phyloP scores from a whole-genome alignment of 129 eudicot genomes.

The Chrysanthemum makinoi region DNA sequence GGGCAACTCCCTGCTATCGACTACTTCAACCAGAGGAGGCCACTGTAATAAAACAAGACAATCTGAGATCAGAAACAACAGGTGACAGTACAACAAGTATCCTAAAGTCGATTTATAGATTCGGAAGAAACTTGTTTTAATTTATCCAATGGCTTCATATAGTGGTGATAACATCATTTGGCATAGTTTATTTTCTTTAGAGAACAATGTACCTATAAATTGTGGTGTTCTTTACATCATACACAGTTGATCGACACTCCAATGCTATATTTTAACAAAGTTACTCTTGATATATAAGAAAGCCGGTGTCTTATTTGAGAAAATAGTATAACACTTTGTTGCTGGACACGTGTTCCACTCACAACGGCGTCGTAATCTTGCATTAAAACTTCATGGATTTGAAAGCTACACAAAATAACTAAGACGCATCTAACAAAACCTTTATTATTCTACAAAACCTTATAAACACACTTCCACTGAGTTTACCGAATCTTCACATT shows the following conservation, averaged over 20 bases:
- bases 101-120: not conserved
- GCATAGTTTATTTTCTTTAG: too few relatives aligned
- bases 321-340: too few relatives aligned
- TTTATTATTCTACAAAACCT: not conserved
- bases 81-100: not conserved
- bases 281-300: too few relatives aligned
- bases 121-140: too few relatives aligned
- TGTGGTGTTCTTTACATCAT: not conserved
- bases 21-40: slow-evolving; percentile 96
- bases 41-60: slow-evolving; percentile 54
- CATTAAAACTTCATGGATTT: too few relatives aligned
- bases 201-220: not conserved
- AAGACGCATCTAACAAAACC: not conserved
- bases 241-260: not conserved
- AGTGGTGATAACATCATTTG: too few relatives aligned
- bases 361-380: not conserved
- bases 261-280: slow-evolving; percentile 5
- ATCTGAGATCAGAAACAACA: slow-evolving; percentile 3
- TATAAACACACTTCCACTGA: not conserved
- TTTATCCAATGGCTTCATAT: too few relatives aligned
- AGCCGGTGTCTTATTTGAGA: too few relatives aligned
- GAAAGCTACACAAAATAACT: not conserved
- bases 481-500: not conserved
- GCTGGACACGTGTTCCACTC: not conserved
- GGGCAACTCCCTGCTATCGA: slow-evolving; percentile 92